phyloP scores from a whole-genome alignment of 163 green algal species.

The Prototheca wickerhamii region DNA sequence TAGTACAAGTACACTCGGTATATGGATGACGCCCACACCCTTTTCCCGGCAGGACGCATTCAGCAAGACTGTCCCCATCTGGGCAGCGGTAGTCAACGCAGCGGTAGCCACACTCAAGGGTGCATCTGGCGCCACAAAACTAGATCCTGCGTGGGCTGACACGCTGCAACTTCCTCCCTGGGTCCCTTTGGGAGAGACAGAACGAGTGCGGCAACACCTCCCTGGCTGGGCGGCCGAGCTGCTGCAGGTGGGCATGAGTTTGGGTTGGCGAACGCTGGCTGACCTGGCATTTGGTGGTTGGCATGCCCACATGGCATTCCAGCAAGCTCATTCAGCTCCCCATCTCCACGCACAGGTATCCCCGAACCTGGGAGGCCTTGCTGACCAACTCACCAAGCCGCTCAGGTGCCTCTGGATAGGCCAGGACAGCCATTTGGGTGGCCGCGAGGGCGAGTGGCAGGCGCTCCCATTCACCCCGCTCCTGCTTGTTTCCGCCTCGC shows the following conservation, averaged over 20 bases:
- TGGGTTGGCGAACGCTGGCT: no score
- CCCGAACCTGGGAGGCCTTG: slow-evolving; percentile 37
- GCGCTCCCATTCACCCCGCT: slow-evolving; percentile 73
- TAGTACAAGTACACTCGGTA: not conserved
- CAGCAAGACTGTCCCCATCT: slow-evolving; percentile 93
- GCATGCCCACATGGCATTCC: not conserved
- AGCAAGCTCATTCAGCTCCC: not conserved
- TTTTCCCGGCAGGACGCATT: slow-evolving; percentile 67
- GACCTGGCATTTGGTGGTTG: not conserved
- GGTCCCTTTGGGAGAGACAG: slow-evolving; percentile 61
- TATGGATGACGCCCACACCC: not conserved
- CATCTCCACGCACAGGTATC: slow-evolving; percentile 49
- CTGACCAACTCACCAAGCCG: slow-evolving; percentile 48
- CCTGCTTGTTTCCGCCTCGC: slow-evolving; percentile 74
- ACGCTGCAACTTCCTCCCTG: slow-evolving; percentile 80
- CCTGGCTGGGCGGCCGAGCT: slow-evolving; percentile 63
- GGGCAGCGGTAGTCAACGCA: slow-evolving; percentile 79
- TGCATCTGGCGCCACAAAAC: slow-evolving; percentile 10
- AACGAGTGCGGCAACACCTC: slow-evolving; percentile 60
- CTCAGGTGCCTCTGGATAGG: slow-evolving; percentile 87
- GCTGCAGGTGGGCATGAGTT: slow-evolving; percentile 20
- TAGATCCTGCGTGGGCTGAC: slow-evolving; percentile 58
- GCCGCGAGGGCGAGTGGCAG: slow-evolving; percentile 30
- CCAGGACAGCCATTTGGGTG: slow-evolving; percentile 26
- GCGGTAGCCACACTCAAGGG: slow-evolving; percentile 41